Percentiles rank a stretch among this genome's conserved stretches.
Conservation (phyloP, 139 green algal genomes). For the Eudorina sp. region DNA sequence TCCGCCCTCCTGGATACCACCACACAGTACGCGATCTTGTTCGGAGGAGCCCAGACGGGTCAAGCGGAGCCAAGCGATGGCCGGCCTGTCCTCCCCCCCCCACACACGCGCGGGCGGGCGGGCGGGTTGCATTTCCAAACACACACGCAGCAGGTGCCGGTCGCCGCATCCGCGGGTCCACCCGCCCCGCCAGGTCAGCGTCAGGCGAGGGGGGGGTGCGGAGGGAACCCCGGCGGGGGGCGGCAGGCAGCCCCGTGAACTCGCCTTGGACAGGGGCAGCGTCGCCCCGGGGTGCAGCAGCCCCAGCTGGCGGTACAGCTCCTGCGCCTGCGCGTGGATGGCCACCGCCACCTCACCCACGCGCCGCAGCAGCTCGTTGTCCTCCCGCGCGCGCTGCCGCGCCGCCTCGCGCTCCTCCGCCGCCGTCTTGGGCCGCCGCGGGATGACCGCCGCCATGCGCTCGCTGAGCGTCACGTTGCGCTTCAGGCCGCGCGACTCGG, state of each 20-base stretch:
- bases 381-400: not conserved
- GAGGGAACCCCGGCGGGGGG: not conserved
- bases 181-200: no score
- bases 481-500: not conserved
- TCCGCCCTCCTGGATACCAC: no score
- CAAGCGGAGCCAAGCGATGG: no score
- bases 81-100: no score
- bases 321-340: constrained; percentile 52
- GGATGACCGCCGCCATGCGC: constrained; percentile 10
- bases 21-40: no score
- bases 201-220: no score
- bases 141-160: no score
- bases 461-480: constrained; percentile 21
- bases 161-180: no score
- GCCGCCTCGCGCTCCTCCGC: not conserved
- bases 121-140: no score
- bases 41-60: no score
- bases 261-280: constrained; percentile 43
- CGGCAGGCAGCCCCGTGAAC: not conserved
- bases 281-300: not conserved
- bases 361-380: constrained; percentile 7
- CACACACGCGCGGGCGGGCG: no score
- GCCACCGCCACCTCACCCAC: constrained; percentile 40
- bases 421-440: not conserved
- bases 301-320: constrained; percentile 49